phyloP scores from a whole-genome alignment of 1,139 yeast species.

The Taphrina pruni region DNA sequence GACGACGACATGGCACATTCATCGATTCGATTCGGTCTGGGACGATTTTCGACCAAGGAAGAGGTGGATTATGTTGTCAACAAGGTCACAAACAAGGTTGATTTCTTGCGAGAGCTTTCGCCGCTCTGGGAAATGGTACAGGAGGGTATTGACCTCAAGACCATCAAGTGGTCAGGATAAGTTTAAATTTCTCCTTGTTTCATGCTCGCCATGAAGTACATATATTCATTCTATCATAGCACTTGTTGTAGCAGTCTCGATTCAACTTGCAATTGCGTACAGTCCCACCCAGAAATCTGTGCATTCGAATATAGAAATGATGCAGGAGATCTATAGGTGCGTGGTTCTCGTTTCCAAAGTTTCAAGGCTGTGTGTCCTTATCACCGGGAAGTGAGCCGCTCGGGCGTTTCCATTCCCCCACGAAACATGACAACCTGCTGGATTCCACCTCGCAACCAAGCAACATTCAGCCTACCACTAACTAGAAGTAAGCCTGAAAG shows the following conservation, averaged over 20 bases:
- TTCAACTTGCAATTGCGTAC: too few relatives aligned
- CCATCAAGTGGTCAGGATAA: slow-evolving; percentile 76
- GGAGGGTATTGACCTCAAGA: slow-evolving; percentile 91
- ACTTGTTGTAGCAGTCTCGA: neutral
- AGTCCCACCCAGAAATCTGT: too few relatives aligned
- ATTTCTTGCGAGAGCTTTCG: slow-evolving; percentile 85
- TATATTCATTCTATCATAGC: neutral
- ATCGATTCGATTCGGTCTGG: slow-evolving; percentile 94
- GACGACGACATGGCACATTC: slow-evolving; percentile 93
- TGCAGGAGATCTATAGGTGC: too few relatives aligned
- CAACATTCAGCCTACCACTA: too few relatives aligned
- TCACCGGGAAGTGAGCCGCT: slow-evolving; percentile 1
- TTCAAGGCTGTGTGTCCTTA: neutral
- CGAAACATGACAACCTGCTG: neutral
- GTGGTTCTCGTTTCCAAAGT: too few relatives aligned
- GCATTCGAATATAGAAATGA: too few relatives aligned
- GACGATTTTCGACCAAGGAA: slow-evolving; percentile 94
- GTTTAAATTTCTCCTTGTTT: neutral
- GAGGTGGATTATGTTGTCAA: slow-evolving; percentile 91
- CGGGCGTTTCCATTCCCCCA: slow-evolving; percentile 1
- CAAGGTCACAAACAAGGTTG: slow-evolving; percentile 87
- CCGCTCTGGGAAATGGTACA: slow-evolving; percentile 99
- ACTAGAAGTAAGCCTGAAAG: too few relatives aligned
- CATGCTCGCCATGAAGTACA: slow-evolving; percentile 1
- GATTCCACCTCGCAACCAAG: too few relatives aligned